Evolutionary conservation across 345 rosid species (phyloP), one percentile per base, ranked within the genome.

Genomic region (Pistacia atlantica): DNA sequence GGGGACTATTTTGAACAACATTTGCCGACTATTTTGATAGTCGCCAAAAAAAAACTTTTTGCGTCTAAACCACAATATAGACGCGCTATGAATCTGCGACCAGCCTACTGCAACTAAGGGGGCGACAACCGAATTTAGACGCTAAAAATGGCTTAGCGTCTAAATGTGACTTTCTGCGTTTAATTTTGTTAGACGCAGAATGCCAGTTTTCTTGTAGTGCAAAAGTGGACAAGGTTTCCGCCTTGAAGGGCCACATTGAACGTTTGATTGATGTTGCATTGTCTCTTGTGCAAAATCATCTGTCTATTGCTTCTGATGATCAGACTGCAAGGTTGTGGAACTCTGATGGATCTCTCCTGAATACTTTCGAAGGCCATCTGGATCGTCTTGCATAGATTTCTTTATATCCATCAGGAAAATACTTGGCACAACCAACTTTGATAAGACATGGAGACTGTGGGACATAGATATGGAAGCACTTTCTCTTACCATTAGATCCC

Each of bases 231-330:
- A 86, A 77, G 82, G 80, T 86, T 72, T 87, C 87, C 57, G 67
- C 89, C 65, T 80, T 96, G 80, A 96, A 91, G 84, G 97, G 97
- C 33, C 98, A 97, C 86, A 88, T 83, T 35, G 98, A 91, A 83
- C 95, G 96, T 65, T 95, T 91, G 65, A 92, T 97, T 46, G 99
- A 97, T 84, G 92, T 97, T 72, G 88, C 87, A 46, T 96, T 96
- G 81, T 96, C 97, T 67, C 97, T 94, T 25, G 85, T 86, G 77
- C 81, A 86, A 72, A 83, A 87, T 83, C 84, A 65, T 79, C 74
- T 94, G 80, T 98, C 98, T 37, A 94, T 98, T 85, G 97, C 95
- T 42, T 92, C 99, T 35, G 97, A 96, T 89, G 99, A 94, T 80
- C 86, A 94, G 76, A 97, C 98, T 45, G 97, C 98, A 75, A 90